phyloP scores from a whole-genome alignment of 208 protist species.

The Acanthamoeba culbertsoni region DNA sequence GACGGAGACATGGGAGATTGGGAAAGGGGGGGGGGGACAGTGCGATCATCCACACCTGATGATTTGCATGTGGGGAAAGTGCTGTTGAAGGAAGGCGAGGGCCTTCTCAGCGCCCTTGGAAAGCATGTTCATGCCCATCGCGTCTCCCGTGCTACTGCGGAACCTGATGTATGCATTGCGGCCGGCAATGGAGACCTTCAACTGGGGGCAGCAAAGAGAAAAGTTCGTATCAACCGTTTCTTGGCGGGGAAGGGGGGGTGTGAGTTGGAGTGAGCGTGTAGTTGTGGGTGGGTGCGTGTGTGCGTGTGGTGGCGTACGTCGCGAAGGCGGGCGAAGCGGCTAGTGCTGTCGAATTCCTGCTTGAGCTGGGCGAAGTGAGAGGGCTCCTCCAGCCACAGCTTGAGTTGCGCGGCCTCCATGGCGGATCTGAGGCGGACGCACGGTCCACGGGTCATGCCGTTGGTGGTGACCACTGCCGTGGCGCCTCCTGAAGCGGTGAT shows the following conservation, averaged over 20 bases:
- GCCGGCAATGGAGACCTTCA: conserved; percentile 88
- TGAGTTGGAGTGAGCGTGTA: not conserved
- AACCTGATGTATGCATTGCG: conserved; percentile 68
- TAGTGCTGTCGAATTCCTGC: conserved; percentile 91
- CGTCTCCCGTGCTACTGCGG: conserved; percentile 89
- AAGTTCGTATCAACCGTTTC: not conserved
- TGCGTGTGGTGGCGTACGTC: not conserved
- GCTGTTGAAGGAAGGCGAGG: conserved; percentile 85
- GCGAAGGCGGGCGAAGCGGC: conserved; percentile 91
- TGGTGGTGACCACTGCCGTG: conserved; percentile 86
- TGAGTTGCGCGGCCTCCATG: conserved; percentile 86
- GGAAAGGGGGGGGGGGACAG: too few relatives aligned
- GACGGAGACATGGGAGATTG: too few relatives aligned
- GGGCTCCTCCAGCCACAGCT: conserved; percentile 87
- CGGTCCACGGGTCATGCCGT: conserved; percentile 97
- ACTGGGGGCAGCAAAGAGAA: not conserved
- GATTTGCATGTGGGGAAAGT: conserved; percentile 92
- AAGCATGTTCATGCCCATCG: conserved; percentile 99
- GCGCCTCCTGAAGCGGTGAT: conserved; percentile 90
- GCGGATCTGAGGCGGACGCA: conserved; percentile 87
- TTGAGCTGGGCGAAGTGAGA: conserved; percentile 88
- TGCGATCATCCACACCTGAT: conserved; percentile 72
- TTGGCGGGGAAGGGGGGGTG: not conserved
- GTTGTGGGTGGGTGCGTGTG: not conserved
- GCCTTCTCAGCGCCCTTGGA: conserved; percentile 95